These are phyloP conservation scores for Celoporthe dispersa DNA, from an alignment of 2,329 filamentous ascomycete genomes.

Conservation along the genomic window DNA sequence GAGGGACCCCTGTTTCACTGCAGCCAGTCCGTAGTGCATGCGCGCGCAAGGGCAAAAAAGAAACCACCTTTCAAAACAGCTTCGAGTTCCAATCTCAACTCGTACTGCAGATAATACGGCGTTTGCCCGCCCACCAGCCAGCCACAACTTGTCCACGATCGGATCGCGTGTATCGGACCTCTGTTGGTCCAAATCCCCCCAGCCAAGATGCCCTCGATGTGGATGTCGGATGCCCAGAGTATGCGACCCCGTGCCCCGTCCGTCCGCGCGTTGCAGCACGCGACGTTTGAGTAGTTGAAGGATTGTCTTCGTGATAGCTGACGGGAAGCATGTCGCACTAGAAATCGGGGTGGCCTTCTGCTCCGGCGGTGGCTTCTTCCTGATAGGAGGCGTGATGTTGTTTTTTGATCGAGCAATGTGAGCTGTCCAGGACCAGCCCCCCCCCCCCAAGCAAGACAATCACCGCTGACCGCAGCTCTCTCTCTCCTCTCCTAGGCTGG, in stretches of 20 bases:
- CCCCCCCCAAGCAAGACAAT: constrained; percentile 3
- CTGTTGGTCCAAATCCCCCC: background rate
- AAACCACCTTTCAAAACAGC: constrained; percentile 27
- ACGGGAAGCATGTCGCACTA: constrained; percentile 47
- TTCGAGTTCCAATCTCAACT: background rate
- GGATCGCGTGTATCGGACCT: background rate
- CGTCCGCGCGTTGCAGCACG: constrained; percentile 2
- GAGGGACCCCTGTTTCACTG: constrained; percentile 27
- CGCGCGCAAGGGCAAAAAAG: constrained; percentile 1
- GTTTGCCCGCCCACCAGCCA: background rate
- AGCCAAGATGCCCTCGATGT: constrained; percentile 81
- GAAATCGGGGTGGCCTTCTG: constrained; percentile 98
- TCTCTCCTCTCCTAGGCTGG: constrained; percentile 64
- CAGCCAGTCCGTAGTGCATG: constrained; percentile 7
- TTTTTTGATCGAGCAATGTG: constrained; percentile 98
- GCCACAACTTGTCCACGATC: background rate
- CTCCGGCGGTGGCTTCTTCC: constrained; percentile 93
- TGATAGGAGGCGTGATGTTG: constrained; percentile 90
- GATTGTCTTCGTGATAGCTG: constrained; percentile 33
- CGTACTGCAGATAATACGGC: background rate
- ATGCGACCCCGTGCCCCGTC: constrained; percentile 42
- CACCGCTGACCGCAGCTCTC: constrained; percentile 12
- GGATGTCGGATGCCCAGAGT: constrained; percentile 96
- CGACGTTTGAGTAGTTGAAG: background rate
- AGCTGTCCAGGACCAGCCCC: constrained; percentile 36